These are phyloP conservation scores for Boletus sp. DNA, from an alignment of 768 basidiomycete species.

Conservation along the genomic window DNA sequence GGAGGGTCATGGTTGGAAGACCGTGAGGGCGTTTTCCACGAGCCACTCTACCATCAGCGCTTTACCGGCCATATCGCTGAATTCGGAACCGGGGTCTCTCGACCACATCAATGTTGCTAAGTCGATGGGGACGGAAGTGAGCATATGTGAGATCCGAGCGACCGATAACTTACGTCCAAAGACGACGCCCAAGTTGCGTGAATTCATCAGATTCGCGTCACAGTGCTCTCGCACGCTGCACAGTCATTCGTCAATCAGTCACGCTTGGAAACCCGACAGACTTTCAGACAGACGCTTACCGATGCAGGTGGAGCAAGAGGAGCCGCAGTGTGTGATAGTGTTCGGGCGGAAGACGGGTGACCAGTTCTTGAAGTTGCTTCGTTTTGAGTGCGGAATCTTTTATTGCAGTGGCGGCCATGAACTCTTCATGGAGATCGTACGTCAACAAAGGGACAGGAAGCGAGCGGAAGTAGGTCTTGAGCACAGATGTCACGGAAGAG, in stretches of 20 bases:
- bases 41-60: slow-evolving; percentile 93
- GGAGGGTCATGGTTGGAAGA: slow-evolving; percentile 36
- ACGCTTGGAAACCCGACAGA: neutral
- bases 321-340: slow-evolving; percentile 82
- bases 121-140: neutral
- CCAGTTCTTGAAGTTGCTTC: slow-evolving; percentile 58
- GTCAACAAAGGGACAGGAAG: slow-evolving; percentile 90
- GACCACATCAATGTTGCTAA: slow-evolving; percentile 94
- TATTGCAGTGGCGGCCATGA: slow-evolving; percentile 72
- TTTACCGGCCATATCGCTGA: slow-evolving; percentile 97
- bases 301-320: slow-evolving; percentile 85
- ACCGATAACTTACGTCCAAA: slow-evolving; percentile 81
- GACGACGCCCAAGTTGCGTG: slow-evolving; percentile 93
- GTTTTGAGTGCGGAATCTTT: slow-evolving; percentile 60
- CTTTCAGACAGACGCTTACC: slow-evolving; percentile 41
- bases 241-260: slow-evolving; percentile 1
- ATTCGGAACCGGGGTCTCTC: slow-evolving; percentile 80
- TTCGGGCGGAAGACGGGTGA: slow-evolving; percentile 76
- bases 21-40: slow-evolving; percentile 75
- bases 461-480: slow-evolving; percentile 95
- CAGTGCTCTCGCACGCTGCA: slow-evolving; percentile 58
- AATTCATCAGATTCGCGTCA: slow-evolving; percentile 87
- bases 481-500: slow-evolving; percentile 91
- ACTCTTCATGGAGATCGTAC: slow-evolving; percentile 85
- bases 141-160: neutral